Evolutionary conservation across 208 protist genomes (phyloP), one percentile per base, ranked within the genome.

Genomic region (Borovskyia barvae): DNA sequence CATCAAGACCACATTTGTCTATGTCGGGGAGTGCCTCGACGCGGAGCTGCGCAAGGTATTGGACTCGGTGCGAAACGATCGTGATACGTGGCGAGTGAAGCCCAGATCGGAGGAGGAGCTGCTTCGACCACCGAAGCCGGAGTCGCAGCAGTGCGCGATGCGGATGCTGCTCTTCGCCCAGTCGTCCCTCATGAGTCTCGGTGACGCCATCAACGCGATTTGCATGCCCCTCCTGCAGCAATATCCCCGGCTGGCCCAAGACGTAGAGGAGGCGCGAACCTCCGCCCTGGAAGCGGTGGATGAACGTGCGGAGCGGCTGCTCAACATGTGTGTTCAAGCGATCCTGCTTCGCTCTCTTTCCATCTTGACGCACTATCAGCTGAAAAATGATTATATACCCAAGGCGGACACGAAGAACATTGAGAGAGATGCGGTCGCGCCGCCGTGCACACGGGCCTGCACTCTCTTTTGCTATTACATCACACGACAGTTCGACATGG

Each of bases 401-500:
- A 87, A 77, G 33, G 43, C 12, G 26, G 72, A 77, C 24, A 43
- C 61, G 14, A 87, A 85, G 55, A 62, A 61, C 22, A 51, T 40
- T 12, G 75, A 79, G n/a, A 52, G 43, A 1, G 75, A 78, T 41
- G 52, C 75, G 39, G 60, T 90, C 3, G 85, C 83, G 15, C 88
- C 80, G 51, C 80, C 83, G 2, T 94, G 85, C 66, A 91, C 88
- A n/a, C 76, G 85, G 2, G 88, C 88, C 15, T 94, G 88, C 66
- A 89, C 82, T 5, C 72, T 94, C 15, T 94, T 94, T 54, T 94
- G 88, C 66, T 81, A 92, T 45, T 94, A 94, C 60, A 56, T 94
- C 26, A 90, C 82, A 30, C 76, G 80, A 2, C 85, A 94, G 70
- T 80, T 92, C 50, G 78, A 85, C 25, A 79, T 86, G 66, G 71